phyloP scores from a whole-genome alignment of 768 basidiomycete species.

The Russula earlei region DNA sequence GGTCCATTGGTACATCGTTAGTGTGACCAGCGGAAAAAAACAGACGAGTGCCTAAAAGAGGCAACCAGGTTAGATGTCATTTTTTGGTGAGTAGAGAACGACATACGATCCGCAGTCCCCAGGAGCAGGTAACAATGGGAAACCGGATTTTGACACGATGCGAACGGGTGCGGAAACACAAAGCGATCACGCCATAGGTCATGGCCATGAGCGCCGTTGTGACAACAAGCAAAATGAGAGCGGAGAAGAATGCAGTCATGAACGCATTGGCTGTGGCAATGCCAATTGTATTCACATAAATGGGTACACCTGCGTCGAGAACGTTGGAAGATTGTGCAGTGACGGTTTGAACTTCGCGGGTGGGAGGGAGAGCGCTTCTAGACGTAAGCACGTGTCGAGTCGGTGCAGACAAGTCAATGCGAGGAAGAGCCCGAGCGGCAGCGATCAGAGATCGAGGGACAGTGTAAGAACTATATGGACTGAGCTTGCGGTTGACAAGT shows the following conservation, averaged over 20 bases:
- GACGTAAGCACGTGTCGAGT: neutral
- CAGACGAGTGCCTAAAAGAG: conserved; percentile 47
- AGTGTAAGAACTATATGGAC: conserved; percentile 54
- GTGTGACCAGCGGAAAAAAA: conserved; percentile 62
- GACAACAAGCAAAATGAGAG: conserved; percentile 60
- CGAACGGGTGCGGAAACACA: conserved; percentile 17
- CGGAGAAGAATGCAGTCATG: conserved; percentile 75
- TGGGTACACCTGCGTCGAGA: conserved; percentile 72
- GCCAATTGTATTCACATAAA: conserved; percentile 66
- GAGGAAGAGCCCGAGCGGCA: conserved; percentile 18
- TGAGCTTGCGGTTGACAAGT: conserved; percentile 71
- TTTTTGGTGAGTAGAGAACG: neutral
- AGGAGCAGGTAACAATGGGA: conserved; percentile 41
- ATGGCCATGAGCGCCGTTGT: conserved; percentile 41
- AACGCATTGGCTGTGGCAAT: conserved; percentile 85
- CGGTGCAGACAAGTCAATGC: conserved; percentile 15
- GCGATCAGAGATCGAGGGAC: conserved; percentile 6
- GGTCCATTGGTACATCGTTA: conserved; percentile 87
- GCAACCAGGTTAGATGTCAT: neutral
- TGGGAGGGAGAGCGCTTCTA: neutral
- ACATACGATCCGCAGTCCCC: conserved; percentile 61
- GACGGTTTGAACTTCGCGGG: conserved; percentile 49
- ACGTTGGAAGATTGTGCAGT: conserved; percentile 54
- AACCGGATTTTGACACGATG: conserved; percentile 29
- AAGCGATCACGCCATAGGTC: conserved; percentile 36